These are phyloP conservation scores for Powellomyces hirtus DNA, from an alignment of 192 early-diverging fungal genomes.

Conservation along the genomic window DNA sequence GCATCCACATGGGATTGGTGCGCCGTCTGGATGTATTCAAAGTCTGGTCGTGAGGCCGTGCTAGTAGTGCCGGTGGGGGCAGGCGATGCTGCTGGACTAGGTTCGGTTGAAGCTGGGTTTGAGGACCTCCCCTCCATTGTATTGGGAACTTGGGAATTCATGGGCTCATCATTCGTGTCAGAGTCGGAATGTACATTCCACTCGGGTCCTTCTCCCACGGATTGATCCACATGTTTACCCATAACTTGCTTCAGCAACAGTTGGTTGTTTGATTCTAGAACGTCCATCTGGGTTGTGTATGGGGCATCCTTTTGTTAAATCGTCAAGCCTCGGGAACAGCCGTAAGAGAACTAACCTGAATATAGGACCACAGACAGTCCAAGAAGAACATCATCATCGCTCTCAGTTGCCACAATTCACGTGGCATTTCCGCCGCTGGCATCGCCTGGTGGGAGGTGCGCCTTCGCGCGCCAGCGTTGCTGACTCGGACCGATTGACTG, in stretches of 20 bases:
- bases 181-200: too few relatives aligned
- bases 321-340: too few relatives aligned
- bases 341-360: slow-evolving; percentile 52
- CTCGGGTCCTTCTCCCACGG: too few relatives aligned
- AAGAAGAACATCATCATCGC: slow-evolving; percentile 67
- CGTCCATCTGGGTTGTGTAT: slow-evolving; percentile 41
- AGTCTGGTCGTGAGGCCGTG: slow-evolving; percentile 7
- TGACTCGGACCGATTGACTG: not conserved
- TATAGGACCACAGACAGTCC: slow-evolving; percentile 67
- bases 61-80: not conserved
- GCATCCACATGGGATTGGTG: slow-evolving; percentile 26
- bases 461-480: not conserved
- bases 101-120: too few relatives aligned
- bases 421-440: not conserved
- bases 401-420: slow-evolving; percentile 51
- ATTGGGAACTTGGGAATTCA: too few relatives aligned
- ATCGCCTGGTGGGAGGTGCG: slow-evolving; percentile 9
- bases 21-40: slow-evolving; percentile 30
- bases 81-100: not conserved
- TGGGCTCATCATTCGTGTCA: too few relatives aligned
- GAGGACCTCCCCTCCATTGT: too few relatives aligned
- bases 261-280: slow-evolving; percentile 33
- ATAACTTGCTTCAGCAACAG: slow-evolving; percentile 1
- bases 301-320: not conserved
- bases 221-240: not conserved